Evolutionary conservation across 2,329 filamentous ascomycete genomes (phyloP).

Genomic region (Trichophyton verrucosum): DNA sequence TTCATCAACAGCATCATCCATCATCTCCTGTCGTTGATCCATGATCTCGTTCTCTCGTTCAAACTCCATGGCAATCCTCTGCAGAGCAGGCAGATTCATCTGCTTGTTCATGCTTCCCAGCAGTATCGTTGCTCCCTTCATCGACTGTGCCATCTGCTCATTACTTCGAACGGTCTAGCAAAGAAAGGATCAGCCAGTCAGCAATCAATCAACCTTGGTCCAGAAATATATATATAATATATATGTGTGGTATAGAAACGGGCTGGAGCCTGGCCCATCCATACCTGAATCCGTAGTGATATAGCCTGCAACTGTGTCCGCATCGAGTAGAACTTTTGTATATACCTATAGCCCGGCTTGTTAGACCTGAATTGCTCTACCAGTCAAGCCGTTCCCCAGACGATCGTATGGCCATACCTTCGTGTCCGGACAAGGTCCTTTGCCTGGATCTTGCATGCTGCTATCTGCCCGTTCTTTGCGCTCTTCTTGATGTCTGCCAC

Average conservation of each 20-base stretch:
- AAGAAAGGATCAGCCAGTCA: not conserved
- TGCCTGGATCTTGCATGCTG: slow-evolving; percentile 95
- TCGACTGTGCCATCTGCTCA: slow-evolving; percentile 99
- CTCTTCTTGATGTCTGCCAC: slow-evolving; percentile 95
- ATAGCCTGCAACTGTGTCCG: slow-evolving; percentile 94
- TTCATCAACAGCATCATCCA: slow-evolving; percentile 98
- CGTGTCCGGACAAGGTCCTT: slow-evolving; percentile 91
- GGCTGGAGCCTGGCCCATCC: not conserved
- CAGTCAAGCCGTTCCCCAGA: no score
- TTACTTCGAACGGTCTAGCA: slow-evolving; percentile 78
- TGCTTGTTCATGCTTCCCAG: slow-evolving; percentile 93
- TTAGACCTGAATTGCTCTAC: not conserved
- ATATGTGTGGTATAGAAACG: not conserved
- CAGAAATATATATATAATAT: no score
- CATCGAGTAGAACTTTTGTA: slow-evolving; percentile 99
- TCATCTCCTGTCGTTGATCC: slow-evolving; percentile 98
- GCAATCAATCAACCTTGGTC: not conserved
- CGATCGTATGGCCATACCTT: slow-evolving; percentile 38
- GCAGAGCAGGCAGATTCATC: slow-evolving; percentile 91
- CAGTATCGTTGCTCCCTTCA: slow-evolving; percentile 92
- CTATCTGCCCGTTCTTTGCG: slow-evolving; percentile 95
- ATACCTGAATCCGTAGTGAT: slow-evolving; percentile 80
- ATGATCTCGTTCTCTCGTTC: slow-evolving; percentile 98
- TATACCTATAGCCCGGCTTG: slow-evolving; percentile 48
- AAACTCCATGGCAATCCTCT: slow-evolving; percentile 97